Percentiles rank a stretch among this genome's conserved stretches.
Conservation (phyloP, 2,329 filamentous ascomycete species). For the Shiraia sp. region DNA sequence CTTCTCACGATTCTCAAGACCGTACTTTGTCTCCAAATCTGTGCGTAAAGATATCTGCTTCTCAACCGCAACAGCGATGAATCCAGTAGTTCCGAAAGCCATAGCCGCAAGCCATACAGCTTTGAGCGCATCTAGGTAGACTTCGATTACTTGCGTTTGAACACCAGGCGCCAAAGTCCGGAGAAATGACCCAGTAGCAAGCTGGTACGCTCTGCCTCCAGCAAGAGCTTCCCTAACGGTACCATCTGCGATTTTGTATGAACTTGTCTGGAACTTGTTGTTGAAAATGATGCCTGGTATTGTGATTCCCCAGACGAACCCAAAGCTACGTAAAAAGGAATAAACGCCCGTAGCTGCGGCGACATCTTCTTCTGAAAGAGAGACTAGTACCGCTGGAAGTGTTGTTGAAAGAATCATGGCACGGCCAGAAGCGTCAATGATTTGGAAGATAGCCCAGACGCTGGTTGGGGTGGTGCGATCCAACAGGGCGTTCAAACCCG, state of each 20-base stretch:
- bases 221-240: neutral
- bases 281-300: constrained; percentile 21
- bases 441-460: constrained; percentile 17
- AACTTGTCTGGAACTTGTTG: neutral
- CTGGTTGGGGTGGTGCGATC: constrained; percentile 3
- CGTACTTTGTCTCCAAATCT: constrained; percentile 17
- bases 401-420: constrained; percentile 7
- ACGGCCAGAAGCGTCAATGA: constrained; percentile 7
- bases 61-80: constrained; percentile 4
- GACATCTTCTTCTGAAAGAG: constrained; percentile 12
- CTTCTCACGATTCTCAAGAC: too few species aligned
- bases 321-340: constrained; percentile 21
- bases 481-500: constrained; percentile 12
- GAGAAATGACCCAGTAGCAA: neutral
- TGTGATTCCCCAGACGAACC: constrained; percentile 23
- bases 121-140: constrained; percentile 35
- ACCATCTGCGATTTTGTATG: neutral
- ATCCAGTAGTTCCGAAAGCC: constrained; percentile 19
- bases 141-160: constrained; percentile 23
- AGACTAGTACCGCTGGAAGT: constrained; percentile 14
- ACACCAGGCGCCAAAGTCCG: neutral
- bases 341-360: constrained; percentile 14
- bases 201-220: constrained; percentile 12
- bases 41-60: constrained; percentile 6
- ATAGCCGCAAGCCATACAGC: constrained; percentile 38